Evolutionary conservation across 169 alveolate species (phyloP), one percentile per base, ranked within the genome.

Genomic region (Cryptosporidium felis): DNA sequence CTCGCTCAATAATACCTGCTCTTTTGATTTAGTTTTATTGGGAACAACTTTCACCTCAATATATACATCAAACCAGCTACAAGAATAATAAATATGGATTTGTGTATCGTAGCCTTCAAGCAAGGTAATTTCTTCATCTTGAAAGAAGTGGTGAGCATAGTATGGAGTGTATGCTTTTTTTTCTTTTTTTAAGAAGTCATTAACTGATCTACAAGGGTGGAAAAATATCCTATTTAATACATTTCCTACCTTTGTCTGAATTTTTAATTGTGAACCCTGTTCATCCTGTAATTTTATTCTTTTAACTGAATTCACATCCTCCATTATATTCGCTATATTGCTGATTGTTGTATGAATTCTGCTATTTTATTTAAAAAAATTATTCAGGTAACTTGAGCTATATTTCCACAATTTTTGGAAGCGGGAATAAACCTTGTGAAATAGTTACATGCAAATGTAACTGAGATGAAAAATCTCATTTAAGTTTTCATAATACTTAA

Each of bases 31-130:
- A 16, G 16, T 66, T 23, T 66, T 45, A 10, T 30, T 3, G 45
- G 60, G 47, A 47, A 44, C n/a, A 12, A 66, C 63, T 32, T 66
- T 53, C 5, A 66, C 51, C 21, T 66, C 82, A 21, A 66, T 63
- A 47, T 46, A 66, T 3, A 66, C 62, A 66, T 66, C 82, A 44
- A 66, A 66, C 82, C 82, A 66, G 36, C 36, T 66, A 47, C 82
- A 66, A 28, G 82, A 66, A 44, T 45, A 66, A 23, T 46, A 66
- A 46, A 66, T 66, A 10, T 66, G 82, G 30, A 66, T 66, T 18
- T 45, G 41, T 6, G 82, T 66, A 16, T 66, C 65, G 30, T 66
- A 49, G 2, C 49, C 62, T 5, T 66, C 82, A 10, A 66, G 59
- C n/a, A 66, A 30, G 1, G 82, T 23, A 45, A 66, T 47, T 21